A percentile compares a stretch with the other conserved stretches of the same genome.
phyloP scores from a whole-genome alignment of 2,329 filamentous ascomycete species.

The Aspergillus glaucus region DNA sequence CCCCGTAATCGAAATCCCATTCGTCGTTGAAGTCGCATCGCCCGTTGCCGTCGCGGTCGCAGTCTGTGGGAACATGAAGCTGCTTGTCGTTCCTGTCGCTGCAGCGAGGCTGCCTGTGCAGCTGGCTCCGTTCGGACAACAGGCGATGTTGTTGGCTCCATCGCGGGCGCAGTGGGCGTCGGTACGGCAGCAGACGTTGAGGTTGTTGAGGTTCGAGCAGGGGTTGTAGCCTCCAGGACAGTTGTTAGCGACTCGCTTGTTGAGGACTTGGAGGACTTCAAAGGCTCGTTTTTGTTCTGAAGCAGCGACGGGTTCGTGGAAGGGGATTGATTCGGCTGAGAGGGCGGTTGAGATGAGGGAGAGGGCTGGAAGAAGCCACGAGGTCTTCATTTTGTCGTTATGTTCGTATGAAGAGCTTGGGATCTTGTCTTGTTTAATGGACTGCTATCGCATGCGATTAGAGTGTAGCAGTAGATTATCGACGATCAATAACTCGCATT shows the following conservation, averaged over 20 bases:
- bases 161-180: constrained; percentile 52
- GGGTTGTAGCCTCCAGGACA: constrained; percentile 50
- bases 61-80: constrained; percentile 31
- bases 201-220: constrained; percentile 48
- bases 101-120: constrained; percentile 52
- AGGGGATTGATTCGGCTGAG: constrained; percentile 19
- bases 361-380: constrained; percentile 25
- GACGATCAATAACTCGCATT: too few relatives aligned
- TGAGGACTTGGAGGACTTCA: constrained; percentile 27
- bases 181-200: constrained; percentile 51
- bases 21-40: constrained; percentile 20
- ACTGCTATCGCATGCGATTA: too few relatives aligned
- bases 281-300: constrained; percentile 20
- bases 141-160: constrained; percentile 52
- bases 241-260: constrained; percentile 22
- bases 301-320: constrained; percentile 20
- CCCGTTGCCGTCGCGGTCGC: constrained; percentile 22
- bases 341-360: constrained; percentile 24
- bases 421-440: too few relatives aligned
- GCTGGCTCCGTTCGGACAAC: constrained; percentile 52
- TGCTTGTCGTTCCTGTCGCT: constrained; percentile 17
- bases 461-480: too few relatives aligned
- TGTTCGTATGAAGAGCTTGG: constrained; percentile 1
- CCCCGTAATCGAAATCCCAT: constrained; percentile 22
- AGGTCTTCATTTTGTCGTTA: constrained; percentile 27